Conservation (phyloP, 108 stramenopile species). For the Poteriospumella lacustris region DNA sequence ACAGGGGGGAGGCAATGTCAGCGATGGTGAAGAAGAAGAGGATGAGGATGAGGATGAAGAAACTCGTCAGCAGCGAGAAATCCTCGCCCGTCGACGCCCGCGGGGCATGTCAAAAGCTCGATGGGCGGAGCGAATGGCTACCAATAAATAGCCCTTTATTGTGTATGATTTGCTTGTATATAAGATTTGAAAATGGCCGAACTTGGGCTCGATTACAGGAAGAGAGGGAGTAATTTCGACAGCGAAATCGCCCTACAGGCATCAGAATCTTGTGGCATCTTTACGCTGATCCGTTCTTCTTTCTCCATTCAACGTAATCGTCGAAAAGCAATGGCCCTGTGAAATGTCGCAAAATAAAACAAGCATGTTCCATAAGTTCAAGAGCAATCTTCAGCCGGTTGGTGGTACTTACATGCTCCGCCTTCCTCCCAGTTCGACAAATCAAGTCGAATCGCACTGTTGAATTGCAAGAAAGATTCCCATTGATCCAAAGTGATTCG, state of each 20-base stretch:
- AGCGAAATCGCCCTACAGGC: background rate
- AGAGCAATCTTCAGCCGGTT: background rate
- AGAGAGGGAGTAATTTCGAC: background rate
- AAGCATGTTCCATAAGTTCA: background rate
- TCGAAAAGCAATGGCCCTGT: conserved; percentile 25
- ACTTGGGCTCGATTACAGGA: background rate
- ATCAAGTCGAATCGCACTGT: background rate
- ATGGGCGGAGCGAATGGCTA: background rate
- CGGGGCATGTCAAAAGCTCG: background rate
- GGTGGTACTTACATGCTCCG: conserved; percentile 21
- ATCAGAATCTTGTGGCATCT: background rate
- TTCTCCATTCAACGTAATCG: conserved; percentile 29
- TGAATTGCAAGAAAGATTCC: conserved; percentile 21
- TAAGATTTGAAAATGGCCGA: background rate
- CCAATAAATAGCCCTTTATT: background rate
- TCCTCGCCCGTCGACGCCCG: background rate
- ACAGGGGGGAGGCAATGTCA: no score
- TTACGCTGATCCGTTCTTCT: background rate
- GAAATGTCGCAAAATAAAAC: background rate
- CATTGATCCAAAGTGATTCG: conserved; percentile 23
- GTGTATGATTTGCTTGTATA: background rate
- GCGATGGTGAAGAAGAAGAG: background rate
- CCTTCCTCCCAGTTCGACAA: conserved; percentile 15
- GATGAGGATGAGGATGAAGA: background rate
- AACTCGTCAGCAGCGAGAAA: background rate